Conservation (phyloP, 768 basidiomycete species). For the Candolleomyces aberdarensis region DNA sequence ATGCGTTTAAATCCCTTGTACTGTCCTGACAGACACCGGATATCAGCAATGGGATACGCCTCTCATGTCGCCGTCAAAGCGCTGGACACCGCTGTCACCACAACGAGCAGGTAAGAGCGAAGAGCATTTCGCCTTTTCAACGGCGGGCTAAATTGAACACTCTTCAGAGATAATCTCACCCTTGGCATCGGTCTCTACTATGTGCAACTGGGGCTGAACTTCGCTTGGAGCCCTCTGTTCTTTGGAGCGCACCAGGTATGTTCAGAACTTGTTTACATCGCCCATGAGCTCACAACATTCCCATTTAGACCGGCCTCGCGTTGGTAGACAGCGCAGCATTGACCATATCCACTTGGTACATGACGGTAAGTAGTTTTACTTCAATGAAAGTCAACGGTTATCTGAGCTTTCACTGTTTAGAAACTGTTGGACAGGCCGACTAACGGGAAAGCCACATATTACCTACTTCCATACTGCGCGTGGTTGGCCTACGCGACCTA, state of each 20-base stretch:
- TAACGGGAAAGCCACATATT: constrained; percentile 46
- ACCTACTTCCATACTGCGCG: constrained; percentile 61
- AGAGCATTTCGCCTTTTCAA: neutral
- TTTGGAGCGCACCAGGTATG: constrained; percentile 48
- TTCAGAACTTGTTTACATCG: neutral
- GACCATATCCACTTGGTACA: constrained; percentile 51
- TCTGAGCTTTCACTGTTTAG: constrained; percentile 24
- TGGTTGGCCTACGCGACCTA: constrained; percentile 69
- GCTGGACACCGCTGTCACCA: constrained; percentile 41
- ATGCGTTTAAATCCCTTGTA: neutral
- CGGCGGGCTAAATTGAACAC: neutral
- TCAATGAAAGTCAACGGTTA: neutral
- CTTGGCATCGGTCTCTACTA: constrained; percentile 58
- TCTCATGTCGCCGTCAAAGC: constrained; percentile 58
- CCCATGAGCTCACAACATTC: neutral
- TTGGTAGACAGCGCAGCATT: constrained; percentile 52
- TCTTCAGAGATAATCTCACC: constrained; percentile 36
- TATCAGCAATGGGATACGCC: constrained; percentile 60
- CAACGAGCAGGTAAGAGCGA: constrained; percentile 37
- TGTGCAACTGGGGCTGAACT: constrained; percentile 55
- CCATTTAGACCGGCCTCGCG: constrained; percentile 47
- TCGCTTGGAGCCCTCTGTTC: constrained; percentile 64
- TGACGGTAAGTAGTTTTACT: constrained; percentile 43
- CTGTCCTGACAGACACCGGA: constrained; percentile 11
- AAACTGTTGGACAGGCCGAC: constrained; percentile 48